Conservation (phyloP, 768 basidiomycete species). For the Termitomyces sp. region DNA sequence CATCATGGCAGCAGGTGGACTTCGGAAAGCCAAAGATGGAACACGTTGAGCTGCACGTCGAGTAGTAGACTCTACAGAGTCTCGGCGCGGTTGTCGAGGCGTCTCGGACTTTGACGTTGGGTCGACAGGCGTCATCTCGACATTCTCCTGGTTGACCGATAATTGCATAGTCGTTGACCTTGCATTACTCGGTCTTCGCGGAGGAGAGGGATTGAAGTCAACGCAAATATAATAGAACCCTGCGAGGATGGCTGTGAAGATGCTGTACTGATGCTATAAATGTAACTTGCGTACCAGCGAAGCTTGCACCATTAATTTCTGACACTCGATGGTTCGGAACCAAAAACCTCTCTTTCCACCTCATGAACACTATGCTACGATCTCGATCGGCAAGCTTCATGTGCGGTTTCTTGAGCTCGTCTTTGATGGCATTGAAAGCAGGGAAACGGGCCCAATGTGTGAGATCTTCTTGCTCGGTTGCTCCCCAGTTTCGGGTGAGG, state of each 20-base stretch:
- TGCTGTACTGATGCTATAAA: slow-evolving; percentile 8
- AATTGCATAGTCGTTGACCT: slow-evolving; percentile 27
- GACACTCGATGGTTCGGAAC: slow-evolving; percentile 93
- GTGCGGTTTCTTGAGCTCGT: slow-evolving; percentile 72
- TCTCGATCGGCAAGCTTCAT: slow-evolving; percentile 74
- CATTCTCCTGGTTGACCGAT: slow-evolving; percentile 23
- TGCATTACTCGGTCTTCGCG: slow-evolving; percentile 17
- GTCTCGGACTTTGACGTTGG: slow-evolving; percentile 29
- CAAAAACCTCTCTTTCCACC: slow-evolving; percentile 95
- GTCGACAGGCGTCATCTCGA: slow-evolving; percentile 21
- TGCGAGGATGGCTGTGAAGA: slow-evolving; percentile 21
- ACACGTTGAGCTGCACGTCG: slow-evolving; percentile 35
- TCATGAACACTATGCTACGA: slow-evolving; percentile 85
- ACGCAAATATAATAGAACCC: slow-evolving; percentile 96
- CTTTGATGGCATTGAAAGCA: slow-evolving; percentile 74
- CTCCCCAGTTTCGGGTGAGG: slow-evolving; percentile 86
- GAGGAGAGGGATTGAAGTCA: slow-evolving; percentile 72
- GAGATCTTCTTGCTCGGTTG: slow-evolving; percentile 86
- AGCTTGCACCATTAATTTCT: slow-evolving; percentile 92
- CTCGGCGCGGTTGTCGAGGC: slow-evolving; percentile 31
- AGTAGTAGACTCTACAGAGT: slow-evolving; percentile 33
- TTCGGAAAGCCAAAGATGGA: slow-evolving; percentile 40
- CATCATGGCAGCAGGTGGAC: slow-evolving; percentile 64
- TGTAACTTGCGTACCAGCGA: slow-evolving; percentile 63
- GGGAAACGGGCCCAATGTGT: slow-evolving; percentile 95